Evolutionary conservation across 2,329 filamentous ascomycete species (phyloP).

Genomic region (Penicillium sp.): DNA sequence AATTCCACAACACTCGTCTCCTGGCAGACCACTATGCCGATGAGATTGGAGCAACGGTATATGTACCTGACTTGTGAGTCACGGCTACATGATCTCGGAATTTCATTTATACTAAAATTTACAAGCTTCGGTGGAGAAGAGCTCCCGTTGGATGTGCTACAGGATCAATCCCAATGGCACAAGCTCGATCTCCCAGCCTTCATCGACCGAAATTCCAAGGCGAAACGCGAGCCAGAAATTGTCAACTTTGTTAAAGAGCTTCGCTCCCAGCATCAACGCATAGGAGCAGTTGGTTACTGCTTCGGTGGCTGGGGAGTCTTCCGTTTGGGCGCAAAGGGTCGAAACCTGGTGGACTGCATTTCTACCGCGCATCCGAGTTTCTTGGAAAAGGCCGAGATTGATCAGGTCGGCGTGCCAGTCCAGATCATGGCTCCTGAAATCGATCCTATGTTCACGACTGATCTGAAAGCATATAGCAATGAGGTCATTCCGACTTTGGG

Average conservation of each 20-base stretch:
- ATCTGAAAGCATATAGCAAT: slow-evolving; percentile 45
- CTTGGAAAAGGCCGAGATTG: slow-evolving; percentile 44
- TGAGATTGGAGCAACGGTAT: slow-evolving; percentile 45
- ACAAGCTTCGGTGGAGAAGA: slow-evolving; percentile 33
- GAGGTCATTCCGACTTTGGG: slow-evolving; percentile 35
- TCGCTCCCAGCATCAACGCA: slow-evolving; percentile 24
- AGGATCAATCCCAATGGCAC: slow-evolving; percentile 21
- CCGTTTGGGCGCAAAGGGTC: slow-evolving; percentile 40
- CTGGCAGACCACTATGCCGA: slow-evolving; percentile 46
- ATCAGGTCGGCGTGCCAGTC: slow-evolving; percentile 44
- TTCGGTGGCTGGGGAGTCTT: slow-evolving; percentile 50
- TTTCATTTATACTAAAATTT: too few relatives aligned
- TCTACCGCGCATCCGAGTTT: slow-evolving; percentile 44
- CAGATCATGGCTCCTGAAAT: slow-evolving; percentile 50
- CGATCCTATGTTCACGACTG: slow-evolving; percentile 41
- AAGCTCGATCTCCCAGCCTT: slow-evolving; percentile 41
- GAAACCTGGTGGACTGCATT: slow-evolving; percentile 44
- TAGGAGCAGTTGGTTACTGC: slow-evolving; percentile 48
- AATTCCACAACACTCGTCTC: slow-evolving; percentile 42
- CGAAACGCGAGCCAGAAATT: slow-evolving; percentile 37
- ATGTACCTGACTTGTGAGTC: slow-evolving; percentile 34
- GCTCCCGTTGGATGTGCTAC: slow-evolving; percentile 27
- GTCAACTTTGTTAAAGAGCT: slow-evolving; percentile 33
- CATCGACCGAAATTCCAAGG: slow-evolving; percentile 34
- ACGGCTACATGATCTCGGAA: too few relatives aligned